Base-by-base conservation (phyloP, 176 grass and related monocot genomes). In the Tillandsia fasciculata region DNA sequence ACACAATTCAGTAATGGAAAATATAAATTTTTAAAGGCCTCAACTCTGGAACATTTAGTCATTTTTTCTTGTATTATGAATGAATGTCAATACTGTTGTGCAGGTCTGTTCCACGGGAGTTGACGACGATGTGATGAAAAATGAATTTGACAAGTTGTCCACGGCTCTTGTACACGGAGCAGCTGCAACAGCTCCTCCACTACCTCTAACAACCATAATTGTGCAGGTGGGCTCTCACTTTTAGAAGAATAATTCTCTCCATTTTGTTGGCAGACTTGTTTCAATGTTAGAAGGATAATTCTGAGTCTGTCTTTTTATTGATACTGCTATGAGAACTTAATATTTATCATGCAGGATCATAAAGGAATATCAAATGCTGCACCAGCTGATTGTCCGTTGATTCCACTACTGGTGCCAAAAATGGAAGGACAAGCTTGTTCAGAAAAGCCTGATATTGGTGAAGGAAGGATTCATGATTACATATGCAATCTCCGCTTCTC, bases 321-420 rank as follows among this genome's bases (percentile, higher is more conserved):
- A 42, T 42, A 42, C 33, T 61, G 2, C 56, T 61, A 17, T 23
- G 10, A 23, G 48, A 28, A 76, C 52, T n/a, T 51, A 52, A 59
- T 64, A 15, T 69, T 80, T 73, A 53, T 80, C 64, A 53, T 82
- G 66, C 75, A 99, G 94, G 94, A 99, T 78, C 89, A 99, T 64
- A 77, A 51, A 75, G 94, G 94, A 77, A 99, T 99, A 88, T 99
- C 94, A 81, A 99, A 99, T 90, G 94, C 87, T 70, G 94, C 94
- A 71, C 77, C 94, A 50, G 80, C 87, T 81, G 87, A 99, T 76
- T 93, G 94, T 74, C 87, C 94, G 50, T 70, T 93, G 75, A 89
- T 88, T 29, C 84, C 84, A 64, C 61, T 99, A 53, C 26, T 86
- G 69, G 72, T 73, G 11, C 81, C 77, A 79, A 79, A 84, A 27